phyloP scores from a whole-genome alignment of 306 rosid species.

The Malus sieversii region DNA sequence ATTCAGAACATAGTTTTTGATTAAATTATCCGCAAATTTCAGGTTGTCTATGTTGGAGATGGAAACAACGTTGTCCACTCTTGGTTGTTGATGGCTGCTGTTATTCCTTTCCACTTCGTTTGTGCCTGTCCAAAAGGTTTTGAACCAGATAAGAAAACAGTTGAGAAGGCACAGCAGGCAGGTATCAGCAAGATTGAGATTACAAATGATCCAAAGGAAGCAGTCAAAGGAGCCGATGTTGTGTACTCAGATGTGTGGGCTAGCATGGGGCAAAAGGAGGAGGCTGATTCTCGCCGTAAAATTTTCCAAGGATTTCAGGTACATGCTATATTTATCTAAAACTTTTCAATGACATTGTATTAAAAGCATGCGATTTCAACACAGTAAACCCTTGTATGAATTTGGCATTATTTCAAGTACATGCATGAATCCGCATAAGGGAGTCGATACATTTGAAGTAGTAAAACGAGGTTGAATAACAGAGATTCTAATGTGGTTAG shows the following conservation, averaged over 20 bases:
- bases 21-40: not conserved
- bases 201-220: slow-evolving; percentile 80
- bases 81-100: slow-evolving; percentile 86
- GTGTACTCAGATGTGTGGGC: slow-evolving; percentile 97
- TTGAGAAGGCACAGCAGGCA: slow-evolving; percentile 66
- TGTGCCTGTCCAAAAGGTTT: slow-evolving; percentile 90
- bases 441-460: not conserved
- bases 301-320: slow-evolving; percentile 91
- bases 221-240: slow-evolving; percentile 84
- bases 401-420: not conserved
- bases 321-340: not conserved
- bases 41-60: slow-evolving; percentile 98
- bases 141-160: slow-evolving; percentile 80
- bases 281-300: slow-evolving; percentile 70
- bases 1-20: not conserved
- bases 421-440: not conserved
- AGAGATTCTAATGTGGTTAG: not conserved
- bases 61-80: slow-evolving; percentile 98
- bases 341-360: not conserved
- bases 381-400: not conserved
- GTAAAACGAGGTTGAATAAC: not conserved
- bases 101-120: slow-evolving; percentile 84
- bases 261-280: slow-evolving; percentile 99
- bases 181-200: slow-evolving; percentile 96
- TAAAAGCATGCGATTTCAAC: not conserved